A percentile compares a stretch with the other conserved stretches of the same genome.
Evolutionary conservation across 1,284 basidiomycete species (phyloP).

Genomic region (Trichosporon ovoides): DNA sequence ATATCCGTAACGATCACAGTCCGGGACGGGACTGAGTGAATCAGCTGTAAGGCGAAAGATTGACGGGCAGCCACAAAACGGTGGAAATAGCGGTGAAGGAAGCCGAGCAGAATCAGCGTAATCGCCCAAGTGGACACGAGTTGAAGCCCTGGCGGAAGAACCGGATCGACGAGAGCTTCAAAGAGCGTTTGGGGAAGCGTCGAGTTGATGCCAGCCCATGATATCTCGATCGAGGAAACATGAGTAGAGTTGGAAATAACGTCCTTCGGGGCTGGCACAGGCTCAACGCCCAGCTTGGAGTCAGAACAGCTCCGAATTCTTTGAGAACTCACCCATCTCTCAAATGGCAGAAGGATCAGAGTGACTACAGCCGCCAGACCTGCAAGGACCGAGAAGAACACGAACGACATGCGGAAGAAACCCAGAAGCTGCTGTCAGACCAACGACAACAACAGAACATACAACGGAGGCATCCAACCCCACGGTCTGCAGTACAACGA

Average conservation of each 20-base stretch:
- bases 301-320: conserved; percentile 52
- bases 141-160: conserved; percentile 78
- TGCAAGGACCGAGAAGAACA: conserved; percentile 72
- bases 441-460: conserved; percentile 33
- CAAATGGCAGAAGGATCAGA: conserved; percentile 79
- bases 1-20: conserved; percentile 84
- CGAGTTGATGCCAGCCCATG: not conserved
- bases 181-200: conserved; percentile 26
- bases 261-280: conserved; percentile 6
- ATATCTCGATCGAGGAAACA: not conserved
- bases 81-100: conserved; percentile 81
- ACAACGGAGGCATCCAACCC: conserved; percentile 93
- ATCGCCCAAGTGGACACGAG: conserved; percentile 90
- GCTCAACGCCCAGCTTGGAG: not conserved
- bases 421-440: conserved; percentile 63
- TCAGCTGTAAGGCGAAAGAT: conserved; percentile 85
- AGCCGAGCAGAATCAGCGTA: conserved; percentile 74
- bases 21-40: conserved; percentile 86
- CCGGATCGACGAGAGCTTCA: conserved; percentile 77
- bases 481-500: conserved; percentile 91
- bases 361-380: conserved; percentile 35
- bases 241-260: conserved; percentile 9
- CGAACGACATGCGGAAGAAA: conserved; percentile 93
- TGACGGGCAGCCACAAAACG: conserved; percentile 88
- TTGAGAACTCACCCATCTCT: conserved; percentile 45